Evolutionary conservation across 139 green algal genomes (phyloP), one percentile per base, ranked within the genome.

Genomic region (Chlamydomonas sphaeroides): DNA sequence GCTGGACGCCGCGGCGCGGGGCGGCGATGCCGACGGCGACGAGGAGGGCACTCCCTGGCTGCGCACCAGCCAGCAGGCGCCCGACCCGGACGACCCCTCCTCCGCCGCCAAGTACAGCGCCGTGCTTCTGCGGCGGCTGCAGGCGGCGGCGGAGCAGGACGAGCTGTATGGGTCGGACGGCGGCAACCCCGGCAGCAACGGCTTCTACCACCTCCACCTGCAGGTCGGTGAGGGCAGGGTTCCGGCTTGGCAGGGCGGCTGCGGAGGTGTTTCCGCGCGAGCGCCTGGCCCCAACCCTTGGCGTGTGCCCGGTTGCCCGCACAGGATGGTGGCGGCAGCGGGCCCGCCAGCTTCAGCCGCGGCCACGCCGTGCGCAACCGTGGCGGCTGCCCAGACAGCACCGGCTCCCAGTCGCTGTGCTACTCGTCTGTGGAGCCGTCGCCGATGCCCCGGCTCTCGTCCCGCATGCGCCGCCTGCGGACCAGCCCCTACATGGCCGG

Each of bases 11-110:
- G 17, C 35, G 41, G 39, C 70, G 28, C 17, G 35, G 21, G 38
- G 3, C 17, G 36, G 15, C 41, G 56, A 63, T 5, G 57, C 26
- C 41, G 30, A 59, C 21, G 76, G 61, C 15, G 48, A 35, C 10
- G 76, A 65, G 20, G 76, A 83, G 10, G 45, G 32, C 15, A 32
- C 33, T 33, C 36, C 33, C 20, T 84, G 77, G 77, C 77, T 84
- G 65, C 63, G 77, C 45, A 84, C 77, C 45, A 84, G 77, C 77
- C 65, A 84, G 65, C 65, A 75, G 36, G 65, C 36, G 35, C 77
- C 65, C 17, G 65, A 75, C 63, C 77, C 49, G 0, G 77, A 75
- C 65, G 65, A 76, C 48, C 77, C 65, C 48, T 66, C 65, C 10
- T 51, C 39, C 65, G 77, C 77, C 8, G 62, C n/a, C 48, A 84